Base-by-base conservation (phyloP, 352 stramenopile species). In the Blastocystis sp. region DNA sequence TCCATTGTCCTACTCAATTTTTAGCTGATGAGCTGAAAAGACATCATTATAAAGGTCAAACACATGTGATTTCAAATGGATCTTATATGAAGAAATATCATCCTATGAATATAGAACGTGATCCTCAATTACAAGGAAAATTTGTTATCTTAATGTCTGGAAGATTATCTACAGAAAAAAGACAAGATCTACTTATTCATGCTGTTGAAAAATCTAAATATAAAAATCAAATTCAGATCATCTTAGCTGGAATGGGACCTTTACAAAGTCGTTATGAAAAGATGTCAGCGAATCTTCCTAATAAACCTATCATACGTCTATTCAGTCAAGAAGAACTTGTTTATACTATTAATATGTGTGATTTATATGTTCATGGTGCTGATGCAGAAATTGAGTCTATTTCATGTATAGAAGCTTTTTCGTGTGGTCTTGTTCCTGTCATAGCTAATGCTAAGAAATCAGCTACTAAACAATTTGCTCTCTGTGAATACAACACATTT, bases 301-400 rank as follows among this genome's bases (percentile, higher is more conserved):
- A 62, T 32, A 39, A 24, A 13, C 39, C 27, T 5, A 62, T 62
- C 35, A 54, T 62, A 13, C 39, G 52, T 16, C 54, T 62, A 39
- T 62, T 54, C 42, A 54, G 39, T 21, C 52, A 62, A 30, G 24
- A 44, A 19, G 52, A 62, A 27, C 25, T 62, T 4, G 36, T 62
- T 2, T 37, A 52, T 16, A 30, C 54, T 27, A 37, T 48, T 10
- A 62, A 62, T 16, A 62, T 62, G 52, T 62, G 52, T 28, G 52
- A 62, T 34, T 28, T 62, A 25, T 62, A 62, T 28, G 52, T 62
- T 4, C 52, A 62, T 32, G 52, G 39, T 34, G 27, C 52, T 11
- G 52, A 62, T 62, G 52, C 54, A 42, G 52, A 62, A 32, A 62
- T 46, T 19, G 52, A 62, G 21, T 39, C 52, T 0, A 62, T 62